Conservation (phyloP, 2,329 filamentous ascomycete genomes). For the Diaporthe citrichinensis region DNA sequence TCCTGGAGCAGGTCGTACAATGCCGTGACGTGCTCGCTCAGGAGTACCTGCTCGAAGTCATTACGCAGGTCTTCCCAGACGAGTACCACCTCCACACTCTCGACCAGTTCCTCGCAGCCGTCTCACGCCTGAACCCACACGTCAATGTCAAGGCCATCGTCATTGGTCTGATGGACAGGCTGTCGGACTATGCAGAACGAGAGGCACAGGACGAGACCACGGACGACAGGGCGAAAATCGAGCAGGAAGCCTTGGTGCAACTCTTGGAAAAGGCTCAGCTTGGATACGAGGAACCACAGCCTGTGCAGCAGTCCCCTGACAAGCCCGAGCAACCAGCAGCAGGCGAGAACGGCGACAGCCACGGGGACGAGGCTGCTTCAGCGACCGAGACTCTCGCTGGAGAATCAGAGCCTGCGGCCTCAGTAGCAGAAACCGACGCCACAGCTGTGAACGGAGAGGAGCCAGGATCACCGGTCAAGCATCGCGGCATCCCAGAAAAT, state of each 20-base stretch:
- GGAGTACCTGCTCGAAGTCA: slow-evolving; percentile 97
- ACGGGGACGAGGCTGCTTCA: slow-evolving; percentile 52
- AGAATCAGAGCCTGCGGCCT: slow-evolving; percentile 54
- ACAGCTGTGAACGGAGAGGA: slow-evolving; percentile 63
- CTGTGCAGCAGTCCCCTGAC: slow-evolving; percentile 42
- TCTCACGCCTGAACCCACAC: slow-evolving; percentile 92
- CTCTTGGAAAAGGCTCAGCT: slow-evolving; percentile 85
- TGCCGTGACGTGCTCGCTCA: slow-evolving; percentile 97
- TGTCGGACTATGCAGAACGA: slow-evolving; percentile 94
- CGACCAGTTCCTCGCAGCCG: slow-evolving; percentile 93
- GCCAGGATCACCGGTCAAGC: slow-evolving; percentile 51
- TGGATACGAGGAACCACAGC: slow-evolving; percentile 64
- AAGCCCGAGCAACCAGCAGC: slow-evolving; percentile 46
- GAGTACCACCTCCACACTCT: slow-evolving; percentile 98
- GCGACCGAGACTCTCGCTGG: slow-evolving; percentile 48
- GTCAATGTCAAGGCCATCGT: slow-evolving; percentile 99
- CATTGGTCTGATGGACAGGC: slow-evolving; percentile 95
- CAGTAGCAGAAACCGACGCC: slow-evolving; percentile 62
- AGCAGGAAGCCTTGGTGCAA: slow-evolving; percentile 85
- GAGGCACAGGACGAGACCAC: slow-evolving; percentile 81
- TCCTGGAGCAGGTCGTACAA: slow-evolving; percentile 97
- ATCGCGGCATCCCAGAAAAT: slow-evolving; percentile 76
- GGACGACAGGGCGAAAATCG: slow-evolving; percentile 81
- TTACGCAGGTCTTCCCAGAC: slow-evolving; percentile 98
- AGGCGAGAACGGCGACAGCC: slow-evolving; percentile 55